Evolutionary conservation across 345 rosid species (phyloP).

Genomic region (Gossypium rotundifolium): DNA sequence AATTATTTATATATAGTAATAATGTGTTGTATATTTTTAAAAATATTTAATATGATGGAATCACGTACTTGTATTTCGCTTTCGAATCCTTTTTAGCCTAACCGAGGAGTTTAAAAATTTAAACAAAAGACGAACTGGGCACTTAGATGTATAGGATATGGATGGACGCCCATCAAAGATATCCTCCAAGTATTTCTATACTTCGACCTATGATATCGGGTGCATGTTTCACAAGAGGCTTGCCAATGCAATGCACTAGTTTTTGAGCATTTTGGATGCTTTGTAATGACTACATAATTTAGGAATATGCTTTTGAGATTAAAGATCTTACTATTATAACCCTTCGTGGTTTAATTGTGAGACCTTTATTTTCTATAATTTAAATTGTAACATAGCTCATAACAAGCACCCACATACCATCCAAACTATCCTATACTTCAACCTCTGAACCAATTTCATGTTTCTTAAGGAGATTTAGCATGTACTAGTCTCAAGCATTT

Average conservation of each 20-base stretch:
- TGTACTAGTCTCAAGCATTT: too few species aligned
- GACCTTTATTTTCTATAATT: neutral
- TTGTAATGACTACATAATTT: neutral
- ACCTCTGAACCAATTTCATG: too few species aligned
- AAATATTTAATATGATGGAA: neutral
- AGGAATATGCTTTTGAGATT: neutral
- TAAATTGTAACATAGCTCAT: too few species aligned
- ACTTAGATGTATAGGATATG: too few species aligned
- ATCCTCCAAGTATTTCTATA: neutral
- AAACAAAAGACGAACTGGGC: neutral
- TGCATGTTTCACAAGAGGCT: neutral
- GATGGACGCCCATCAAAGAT: too few species aligned
- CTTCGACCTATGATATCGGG: neutral
- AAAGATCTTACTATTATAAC: neutral
- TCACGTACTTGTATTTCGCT: neutral
- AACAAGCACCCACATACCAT: too few species aligned
- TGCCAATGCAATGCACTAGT: neutral
- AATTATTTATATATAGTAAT: neutral
- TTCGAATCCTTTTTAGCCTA: neutral
- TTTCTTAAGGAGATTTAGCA: too few species aligned
- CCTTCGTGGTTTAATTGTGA: neutral
- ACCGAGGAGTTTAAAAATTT: neutral
- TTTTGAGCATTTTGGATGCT: neutral
- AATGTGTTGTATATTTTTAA: neutral
- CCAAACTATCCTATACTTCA: too few species aligned